A percentile compares a stretch with the other conserved stretches of the same genome.
Conservation (phyloP, 208 protist genomes). For the Leptomonas pyrrhocoris region DNA sequence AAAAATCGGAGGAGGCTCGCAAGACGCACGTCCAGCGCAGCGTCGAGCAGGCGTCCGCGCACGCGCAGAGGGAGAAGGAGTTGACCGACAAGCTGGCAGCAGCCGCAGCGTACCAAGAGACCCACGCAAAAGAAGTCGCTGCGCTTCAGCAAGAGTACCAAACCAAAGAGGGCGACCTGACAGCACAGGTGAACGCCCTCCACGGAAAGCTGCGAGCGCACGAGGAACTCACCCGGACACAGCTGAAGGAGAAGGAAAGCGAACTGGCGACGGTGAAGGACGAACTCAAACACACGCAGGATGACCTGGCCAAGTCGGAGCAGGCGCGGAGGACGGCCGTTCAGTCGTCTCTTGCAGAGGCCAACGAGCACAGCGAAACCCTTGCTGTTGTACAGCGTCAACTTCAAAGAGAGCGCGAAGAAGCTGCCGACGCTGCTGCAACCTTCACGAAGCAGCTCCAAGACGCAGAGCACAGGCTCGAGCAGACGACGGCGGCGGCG, state of each 20-base stretch:
- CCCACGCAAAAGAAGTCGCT: conserved; percentile 1
- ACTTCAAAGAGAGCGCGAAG: neutral
- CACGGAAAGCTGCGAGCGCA: neutral
- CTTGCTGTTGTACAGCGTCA: conserved; percentile 1
- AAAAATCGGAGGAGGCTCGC: conserved; percentile 14
- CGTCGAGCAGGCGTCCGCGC: conserved; percentile 6
- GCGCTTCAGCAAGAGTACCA: neutral
- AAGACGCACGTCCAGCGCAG: conserved; percentile 5
- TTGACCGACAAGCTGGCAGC: neutral
- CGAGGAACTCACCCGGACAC: neutral
- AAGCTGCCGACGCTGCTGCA: neutral
- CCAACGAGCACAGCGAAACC: conserved; percentile 6
- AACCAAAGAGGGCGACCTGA: neutral
- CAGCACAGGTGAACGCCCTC: neutral
- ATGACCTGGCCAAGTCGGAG: conserved; percentile 1
- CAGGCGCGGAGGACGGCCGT: neutral
- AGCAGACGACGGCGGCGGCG: neutral
- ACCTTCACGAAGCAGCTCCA: neutral
- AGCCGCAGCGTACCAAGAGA: neutral
- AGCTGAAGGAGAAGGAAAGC: neutral
- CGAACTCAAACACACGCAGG: neutral
- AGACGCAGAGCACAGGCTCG: neutral
- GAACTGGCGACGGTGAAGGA: neutral
- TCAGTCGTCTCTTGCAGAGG: neutral
- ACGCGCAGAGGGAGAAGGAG: conserved; percentile 1